These are phyloP conservation scores for Pseudogymnoascus verrucosus DNA, from an alignment of 2,329 filamentous ascomycete genomes.

Conservation along the genomic window DNA sequence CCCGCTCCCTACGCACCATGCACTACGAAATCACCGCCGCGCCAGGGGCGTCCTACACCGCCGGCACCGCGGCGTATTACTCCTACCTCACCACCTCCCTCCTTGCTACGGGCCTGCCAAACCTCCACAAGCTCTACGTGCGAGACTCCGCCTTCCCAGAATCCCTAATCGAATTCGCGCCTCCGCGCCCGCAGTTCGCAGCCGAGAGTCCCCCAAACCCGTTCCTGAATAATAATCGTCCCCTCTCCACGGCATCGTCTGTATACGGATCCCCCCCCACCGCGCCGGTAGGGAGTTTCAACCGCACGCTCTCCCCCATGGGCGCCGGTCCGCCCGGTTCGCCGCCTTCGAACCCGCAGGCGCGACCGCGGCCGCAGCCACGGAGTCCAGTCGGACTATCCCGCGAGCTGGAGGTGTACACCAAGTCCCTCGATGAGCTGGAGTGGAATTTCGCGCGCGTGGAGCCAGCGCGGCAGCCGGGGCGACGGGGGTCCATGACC, in stretches of 20 bases:
- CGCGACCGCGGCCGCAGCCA: not conserved
- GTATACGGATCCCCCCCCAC: constrained; percentile 1
- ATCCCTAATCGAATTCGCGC: constrained; percentile 59
- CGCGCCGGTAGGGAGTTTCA: not conserved
- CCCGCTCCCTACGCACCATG: constrained; percentile 60
- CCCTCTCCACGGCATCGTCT: constrained; percentile 11
- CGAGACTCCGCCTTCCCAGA: constrained; percentile 79
- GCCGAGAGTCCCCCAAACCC: constrained; percentile 23
- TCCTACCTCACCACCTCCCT: constrained; percentile 79
- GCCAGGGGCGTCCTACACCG: constrained; percentile 46
- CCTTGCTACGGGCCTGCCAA: constrained; percentile 65
- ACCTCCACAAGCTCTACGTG: constrained; percentile 71
- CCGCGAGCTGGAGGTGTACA: constrained; percentile 54
- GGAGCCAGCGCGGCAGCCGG: constrained; percentile 35
- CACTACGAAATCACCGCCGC: constrained; percentile 74
- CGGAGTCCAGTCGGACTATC: constrained; percentile 33
- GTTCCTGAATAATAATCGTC: constrained; percentile 17
- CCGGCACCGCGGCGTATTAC: constrained; percentile 61
- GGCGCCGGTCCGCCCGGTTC: constrained; percentile 13
- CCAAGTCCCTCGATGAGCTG: constrained; percentile 57
- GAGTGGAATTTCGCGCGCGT: constrained; percentile 62
- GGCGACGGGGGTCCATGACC: constrained; percentile 30
- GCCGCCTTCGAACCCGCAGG: constrained; percentile 8
- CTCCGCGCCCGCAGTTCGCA: constrained; percentile 49
- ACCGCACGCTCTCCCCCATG: not conserved